Evolutionary conservation across 2,329 filamentous ascomycete species (phyloP), one percentile per base, ranked within the genome.

Genomic region (Venturia pyrina): DNA sequence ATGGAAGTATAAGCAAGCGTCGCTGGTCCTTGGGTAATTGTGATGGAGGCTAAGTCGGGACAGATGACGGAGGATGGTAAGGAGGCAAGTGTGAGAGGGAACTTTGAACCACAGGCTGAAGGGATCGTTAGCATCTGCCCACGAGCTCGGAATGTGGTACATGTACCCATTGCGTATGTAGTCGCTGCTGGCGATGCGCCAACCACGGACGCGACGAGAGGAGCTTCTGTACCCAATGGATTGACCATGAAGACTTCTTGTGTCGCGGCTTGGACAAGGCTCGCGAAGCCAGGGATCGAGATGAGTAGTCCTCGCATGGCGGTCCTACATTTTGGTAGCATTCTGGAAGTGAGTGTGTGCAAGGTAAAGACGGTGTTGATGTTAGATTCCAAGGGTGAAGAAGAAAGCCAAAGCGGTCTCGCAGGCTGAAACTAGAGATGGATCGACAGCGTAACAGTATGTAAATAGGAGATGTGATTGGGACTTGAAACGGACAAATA

Each of bases 11-110:
- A 62, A 19, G 60, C 60, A 6, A 62, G 13, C 15, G 60, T 62
- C 13, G 60, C 32, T 28, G 60, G 60, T 40, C 60, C 60, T 46
- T 62, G 60, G 13, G 60, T 62, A 21, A 62, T 46, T 15, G 60
- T 62, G 34, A 62, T 46, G 13, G n/a, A 17, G 24, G 43, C 40
- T 13, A 62, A 24, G 21, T 34, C 21, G 37, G 60, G 21, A 62
- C 60, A 62, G 21, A 62, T 62, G 28, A 40, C 13, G 53, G 53
- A 59, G 53, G 53, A 59, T 13, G 53, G 53, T 8, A 59, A 28
- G 15, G 15, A 19, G 28, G 28, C 28, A 15, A 59, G 28, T 1
- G 32, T 59, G 32, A 21, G 24, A 7, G 53, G 53, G 32, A 59
- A 59, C 17, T 59, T 59, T 2, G 53, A 32, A n/a, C 53, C 53